A percentile compares a stretch with the other conserved stretches of the same genome.
Conservation (phyloP, 2,329 filamentous ascomycete genomes). For the Pestalotiopsis sp. region DNA sequence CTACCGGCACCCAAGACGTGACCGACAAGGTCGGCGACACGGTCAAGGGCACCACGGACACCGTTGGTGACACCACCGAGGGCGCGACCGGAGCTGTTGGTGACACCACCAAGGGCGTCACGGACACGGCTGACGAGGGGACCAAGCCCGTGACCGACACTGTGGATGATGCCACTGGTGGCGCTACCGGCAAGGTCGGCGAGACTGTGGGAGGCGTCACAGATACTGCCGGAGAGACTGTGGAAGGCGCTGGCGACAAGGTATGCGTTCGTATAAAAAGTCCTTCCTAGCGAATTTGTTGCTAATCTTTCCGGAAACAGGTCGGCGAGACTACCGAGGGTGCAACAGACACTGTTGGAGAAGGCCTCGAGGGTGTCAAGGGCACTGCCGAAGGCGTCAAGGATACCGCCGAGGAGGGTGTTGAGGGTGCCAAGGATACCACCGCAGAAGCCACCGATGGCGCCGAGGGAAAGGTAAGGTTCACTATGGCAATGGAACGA, state of each 20-base stretch:
- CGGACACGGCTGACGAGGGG: constrained; percentile 20
- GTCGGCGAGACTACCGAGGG: constrained; percentile 12
- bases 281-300: too few relatives aligned
- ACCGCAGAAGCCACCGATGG: background rate
- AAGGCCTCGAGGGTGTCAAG: constrained; percentile 22
- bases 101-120: constrained; percentile 22
- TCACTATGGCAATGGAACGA: constrained; percentile 11
- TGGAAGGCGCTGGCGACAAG: constrained; percentile 21
- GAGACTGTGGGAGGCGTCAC: constrained; percentile 18
- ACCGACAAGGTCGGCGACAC: constrained; percentile 24
- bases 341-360: constrained; percentile 12
- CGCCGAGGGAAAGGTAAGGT: constrained; percentile 13
- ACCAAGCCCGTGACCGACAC: constrained; percentile 16
- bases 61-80: constrained; percentile 14
- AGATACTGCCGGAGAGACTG: constrained; percentile 18
- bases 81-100: constrained; percentile 18
- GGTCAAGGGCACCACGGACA: constrained; percentile 15
- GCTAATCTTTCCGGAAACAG: background rate
- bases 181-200: constrained; percentile 15
- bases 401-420: background rate
- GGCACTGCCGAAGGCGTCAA: constrained; percentile 14
- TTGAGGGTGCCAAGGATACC: background rate
- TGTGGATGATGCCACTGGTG: constrained; percentile 16
- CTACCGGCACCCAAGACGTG: constrained; percentile 21
- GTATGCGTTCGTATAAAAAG: constrained; percentile 17